Evolutionary conservation across 1,284 basidiomycete genomes (phyloP).

Genomic region (Cutaneotrichosporon sp.): DNA sequence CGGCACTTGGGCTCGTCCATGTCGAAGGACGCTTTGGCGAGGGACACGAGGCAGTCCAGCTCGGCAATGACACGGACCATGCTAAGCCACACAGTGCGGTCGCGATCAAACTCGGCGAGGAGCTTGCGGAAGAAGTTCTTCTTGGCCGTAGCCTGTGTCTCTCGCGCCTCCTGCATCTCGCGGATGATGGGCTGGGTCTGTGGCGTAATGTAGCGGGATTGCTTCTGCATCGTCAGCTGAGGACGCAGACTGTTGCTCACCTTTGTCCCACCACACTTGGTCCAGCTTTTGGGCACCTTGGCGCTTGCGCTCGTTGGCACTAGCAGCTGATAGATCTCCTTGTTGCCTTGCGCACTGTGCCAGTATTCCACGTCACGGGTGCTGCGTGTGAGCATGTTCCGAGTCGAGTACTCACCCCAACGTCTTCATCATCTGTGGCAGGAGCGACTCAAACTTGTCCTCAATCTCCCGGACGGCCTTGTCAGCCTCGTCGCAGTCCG

Average conservation of each 20-base stretch:
- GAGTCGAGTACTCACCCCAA: background rate
- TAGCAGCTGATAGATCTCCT: slow-evolving; percentile 88
- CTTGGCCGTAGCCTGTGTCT: slow-evolving; percentile 74
- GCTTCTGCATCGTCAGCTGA: slow-evolving; percentile 57
- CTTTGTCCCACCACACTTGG: slow-evolving; percentile 77
- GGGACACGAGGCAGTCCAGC: slow-evolving; percentile 88
- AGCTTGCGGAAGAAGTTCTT: slow-evolving; percentile 79
- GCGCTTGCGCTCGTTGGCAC: slow-evolving; percentile 62
- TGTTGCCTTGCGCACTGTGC: slow-evolving; percentile 79
- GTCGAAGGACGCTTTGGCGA: slow-evolving; percentile 83
- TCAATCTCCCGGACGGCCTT: slow-evolving; percentile 69
- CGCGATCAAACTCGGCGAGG: slow-evolving; percentile 79
- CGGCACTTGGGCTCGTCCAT: slow-evolving; percentile 91
- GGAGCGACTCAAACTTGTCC: slow-evolving; percentile 64
- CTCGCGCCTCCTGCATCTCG: slow-evolving; percentile 83
- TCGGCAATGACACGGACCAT: slow-evolving; percentile 72
- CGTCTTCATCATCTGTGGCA: slow-evolving; percentile 64
- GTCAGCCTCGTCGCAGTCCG: slow-evolving; percentile 73
- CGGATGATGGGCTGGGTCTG: slow-evolving; percentile 70
- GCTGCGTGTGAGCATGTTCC: slow-evolving; percentile 44
- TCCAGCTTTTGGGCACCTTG: slow-evolving; percentile 78
- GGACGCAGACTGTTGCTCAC: slow-evolving; percentile 51
- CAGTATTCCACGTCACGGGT: slow-evolving; percentile 66
- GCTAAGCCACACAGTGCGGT: slow-evolving; percentile 74
- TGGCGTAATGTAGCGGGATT: slow-evolving; percentile 73